Evolutionary conservation across 768 basidiomycete species (phyloP).

Genomic region (Leccinum aurantiacum): DNA sequence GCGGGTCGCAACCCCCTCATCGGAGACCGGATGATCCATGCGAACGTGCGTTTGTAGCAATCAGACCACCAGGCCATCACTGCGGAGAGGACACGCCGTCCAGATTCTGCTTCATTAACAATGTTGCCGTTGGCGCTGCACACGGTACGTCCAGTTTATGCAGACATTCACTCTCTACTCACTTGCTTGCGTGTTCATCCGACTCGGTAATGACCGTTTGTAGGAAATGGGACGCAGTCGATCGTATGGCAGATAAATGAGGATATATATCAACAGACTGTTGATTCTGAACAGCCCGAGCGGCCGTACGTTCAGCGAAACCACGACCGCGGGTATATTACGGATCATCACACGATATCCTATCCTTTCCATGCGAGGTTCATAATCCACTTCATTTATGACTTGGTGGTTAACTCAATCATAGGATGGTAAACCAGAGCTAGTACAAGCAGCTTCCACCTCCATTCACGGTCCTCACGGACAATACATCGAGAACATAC

Average conservation of each 20-base stretch:
- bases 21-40: conserved; percentile 13
- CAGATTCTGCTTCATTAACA: conserved; percentile 96
- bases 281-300: conserved; percentile 46
- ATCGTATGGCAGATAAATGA: conserved; percentile 91
- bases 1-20: conserved; percentile 14
- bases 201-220: not conserved
- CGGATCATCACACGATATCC: conserved; percentile 87
- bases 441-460: conserved; percentile 82
- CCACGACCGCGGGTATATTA: conserved; percentile 73
- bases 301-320: conserved; percentile 31
- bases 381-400: not conserved
- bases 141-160: conserved; percentile 57
- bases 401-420: conserved; percentile 3
- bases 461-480: conserved; percentile 21
- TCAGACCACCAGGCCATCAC: conserved; percentile 93
- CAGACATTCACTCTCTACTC: not conserved
- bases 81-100: conserved; percentile 88
- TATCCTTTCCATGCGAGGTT: conserved; percentile 92
- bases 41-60: conserved; percentile 71
- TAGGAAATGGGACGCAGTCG: conserved; percentile 94
- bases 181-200: not conserved
- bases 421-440: conserved; percentile 75
- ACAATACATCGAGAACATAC: conserved; percentile 31
- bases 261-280: conserved; percentile 69
- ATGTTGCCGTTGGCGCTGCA: conserved; percentile 85